A percentile compares a stretch with the other conserved stretches of the same genome.
Evolutionary conservation across 1,284 basidiomycete species (phyloP).

Genomic region (Trichosporon ovoides): DNA sequence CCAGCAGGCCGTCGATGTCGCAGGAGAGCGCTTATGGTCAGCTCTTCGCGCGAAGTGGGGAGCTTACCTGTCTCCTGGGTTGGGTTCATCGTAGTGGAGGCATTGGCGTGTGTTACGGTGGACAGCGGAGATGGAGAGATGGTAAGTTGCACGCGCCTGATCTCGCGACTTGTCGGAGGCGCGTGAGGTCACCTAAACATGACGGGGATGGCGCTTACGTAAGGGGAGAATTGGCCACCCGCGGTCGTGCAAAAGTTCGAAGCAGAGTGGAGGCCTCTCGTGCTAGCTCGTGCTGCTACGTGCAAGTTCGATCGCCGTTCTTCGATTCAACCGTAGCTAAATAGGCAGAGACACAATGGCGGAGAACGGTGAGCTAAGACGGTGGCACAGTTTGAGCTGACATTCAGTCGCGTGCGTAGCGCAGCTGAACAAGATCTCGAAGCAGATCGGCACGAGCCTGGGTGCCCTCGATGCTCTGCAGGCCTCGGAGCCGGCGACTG

Average conservation of each 20-base stretch:
- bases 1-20: constrained; percentile 32
- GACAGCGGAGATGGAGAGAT: no score
- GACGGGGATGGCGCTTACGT: neutral
- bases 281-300: no score
- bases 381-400: constrained; percentile 10
- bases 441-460: constrained; percentile 20
- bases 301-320: no score
- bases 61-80: constrained; percentile 4
- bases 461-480: neutral
- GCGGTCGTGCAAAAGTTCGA: neutral
- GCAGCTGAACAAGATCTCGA: constrained; percentile 34
- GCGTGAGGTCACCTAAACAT: neutral
- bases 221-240: neutral
- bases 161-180: neutral
- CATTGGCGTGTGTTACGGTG: neutral
- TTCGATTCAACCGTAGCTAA: no score
- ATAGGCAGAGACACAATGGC: no score
- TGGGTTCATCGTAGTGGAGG: neutral
- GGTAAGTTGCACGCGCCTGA: neutral
- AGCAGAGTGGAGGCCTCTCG: neutral
- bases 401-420: constrained; percentile 1
- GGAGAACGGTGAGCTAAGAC: neutral
- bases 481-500: neutral
- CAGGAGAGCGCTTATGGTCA: neutral
- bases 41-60: neutral